A percentile compares a stretch with the other conserved stretches of the same genome.
phyloP scores from a whole-genome alignment of 2,329 filamentous ascomycete species.

The Helotiales sp. region DNA sequence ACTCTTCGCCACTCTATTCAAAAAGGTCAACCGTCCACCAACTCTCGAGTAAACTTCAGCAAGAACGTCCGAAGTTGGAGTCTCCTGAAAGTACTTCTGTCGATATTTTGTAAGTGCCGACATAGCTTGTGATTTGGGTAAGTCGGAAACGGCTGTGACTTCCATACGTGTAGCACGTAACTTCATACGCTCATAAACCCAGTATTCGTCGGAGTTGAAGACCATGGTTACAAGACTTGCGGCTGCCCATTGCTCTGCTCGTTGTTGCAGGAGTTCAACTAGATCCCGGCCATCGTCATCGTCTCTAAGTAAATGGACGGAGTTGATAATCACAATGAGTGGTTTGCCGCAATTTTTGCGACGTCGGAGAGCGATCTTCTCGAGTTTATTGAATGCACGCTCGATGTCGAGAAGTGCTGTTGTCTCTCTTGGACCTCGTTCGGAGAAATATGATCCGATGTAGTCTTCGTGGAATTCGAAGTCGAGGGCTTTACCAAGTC shows the following conservation, averaged over 20 bases:
- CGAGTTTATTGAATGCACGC: slow-evolving; percentile 93
- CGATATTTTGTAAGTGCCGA: slow-evolving; percentile 77
- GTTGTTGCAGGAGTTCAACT: slow-evolving; percentile 91
- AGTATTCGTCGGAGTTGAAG: slow-evolving; percentile 97
- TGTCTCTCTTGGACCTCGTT: slow-evolving; percentile 87
- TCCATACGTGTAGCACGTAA: slow-evolving; percentile 93
- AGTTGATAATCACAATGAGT: slow-evolving; percentile 91
- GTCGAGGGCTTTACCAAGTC: slow-evolving; percentile 89
- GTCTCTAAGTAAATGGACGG: slow-evolving; percentile 86
- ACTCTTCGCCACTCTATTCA: slow-evolving; percentile 88
- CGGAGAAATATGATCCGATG: slow-evolving; percentile 93
- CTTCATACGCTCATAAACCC: slow-evolving; percentile 95
- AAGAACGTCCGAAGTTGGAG: slow-evolving; percentile 53
- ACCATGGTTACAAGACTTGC: slow-evolving; percentile 87
- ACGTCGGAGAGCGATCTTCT: slow-evolving; percentile 84
- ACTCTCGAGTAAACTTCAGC: slow-evolving; percentile 83
- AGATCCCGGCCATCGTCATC: slow-evolving; percentile 92
- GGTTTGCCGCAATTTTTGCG: slow-evolving; percentile 62
- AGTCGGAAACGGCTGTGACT: slow-evolving; percentile 80
- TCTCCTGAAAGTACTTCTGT: slow-evolving; percentile 71
- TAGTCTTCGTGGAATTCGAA: slow-evolving; percentile 98
- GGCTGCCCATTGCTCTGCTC: slow-evolving; percentile 95
- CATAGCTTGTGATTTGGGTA: slow-evolving; percentile 77
- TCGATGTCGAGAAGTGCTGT: slow-evolving; percentile 94
- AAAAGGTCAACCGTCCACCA: slow-evolving; percentile 82